Evolutionary conservation across 352 stramenopile genomes (phyloP), one percentile per base, ranked within the genome.

Genomic region (Ophiocytium majus): DNA sequence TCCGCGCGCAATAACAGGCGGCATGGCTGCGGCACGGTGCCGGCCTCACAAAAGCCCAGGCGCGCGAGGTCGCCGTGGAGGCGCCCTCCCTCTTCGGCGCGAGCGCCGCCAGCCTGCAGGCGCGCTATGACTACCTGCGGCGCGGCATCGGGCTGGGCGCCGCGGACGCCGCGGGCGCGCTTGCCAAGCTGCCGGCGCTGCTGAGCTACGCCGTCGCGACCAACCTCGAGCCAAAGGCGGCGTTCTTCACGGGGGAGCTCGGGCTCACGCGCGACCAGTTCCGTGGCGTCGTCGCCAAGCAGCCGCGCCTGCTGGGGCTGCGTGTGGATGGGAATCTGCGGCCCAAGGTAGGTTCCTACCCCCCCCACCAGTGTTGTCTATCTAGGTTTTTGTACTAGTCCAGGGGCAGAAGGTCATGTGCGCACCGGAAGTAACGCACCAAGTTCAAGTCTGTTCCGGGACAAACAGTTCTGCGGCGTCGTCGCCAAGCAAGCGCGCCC

Each of bases 181-280:
- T 88, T 0, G 43, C 37, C 63, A 86, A 86, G 84, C 78, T 86
- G 71, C 84, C 84, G 1, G 81, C 80, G 23, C 31, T 88, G 36
- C 84, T 88, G 50, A 49, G 78, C 28, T 88, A 83, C 80, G 83
- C 49, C 75, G 37, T 76, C 5, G 80, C 79, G 31, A 85, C 31
- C 9, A 78, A 33, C 64, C 82, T 88, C 33, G 79, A 86, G 37
- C 79, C 23, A n/a, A 88, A 88, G 84, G 81, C 86, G 66, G 36
- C 50, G 9, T 88, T 88, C 81, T 80, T 86, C 35, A 57, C 19
- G 9, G 34, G 82, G n/a, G 84, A 88, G 49, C 17, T 88, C 32
- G 84, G 80, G 5, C 74, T 85, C 0, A 36, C 32, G 19, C 31
- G 74, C 43, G 82, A 85, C 0, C 36, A 85, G 74, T 36, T 85